Conservation (phyloP, 2,329 filamentous ascomycete species). For the Diaporthe sp. region DNA sequence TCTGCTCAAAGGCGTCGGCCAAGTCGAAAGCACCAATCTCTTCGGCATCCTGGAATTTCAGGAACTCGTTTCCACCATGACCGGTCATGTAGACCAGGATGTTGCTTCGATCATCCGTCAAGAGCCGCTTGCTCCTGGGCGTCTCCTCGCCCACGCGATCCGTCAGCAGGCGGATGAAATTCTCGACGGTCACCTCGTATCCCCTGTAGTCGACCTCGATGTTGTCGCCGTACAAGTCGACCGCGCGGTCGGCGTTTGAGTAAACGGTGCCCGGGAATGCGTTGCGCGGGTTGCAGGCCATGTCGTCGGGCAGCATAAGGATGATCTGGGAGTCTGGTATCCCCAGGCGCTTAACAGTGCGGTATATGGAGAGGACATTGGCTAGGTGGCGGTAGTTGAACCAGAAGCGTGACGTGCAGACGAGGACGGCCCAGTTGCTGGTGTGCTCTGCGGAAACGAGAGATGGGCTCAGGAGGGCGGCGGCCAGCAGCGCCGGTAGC, state of each 20-base stretch:
- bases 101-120: slow-evolving; percentile 96
- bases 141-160: slow-evolving; percentile 95
- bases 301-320: slow-evolving; percentile 99
- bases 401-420: slow-evolving; percentile 98
- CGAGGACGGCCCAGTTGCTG: slow-evolving; percentile 99
- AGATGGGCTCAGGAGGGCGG: slow-evolving; percentile 56
- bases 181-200: slow-evolving; percentile 98
- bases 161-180: slow-evolving; percentile 95
- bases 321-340: slow-evolving; percentile 99
- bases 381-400: slow-evolving; percentile 99
- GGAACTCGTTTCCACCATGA: slow-evolving; percentile 95
- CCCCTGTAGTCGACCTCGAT: slow-evolving; percentile 99
- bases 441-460: slow-evolving; percentile 80
- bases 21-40: slow-evolving; percentile 97
- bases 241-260: slow-evolving; percentile 94
- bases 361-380: slow-evolving; percentile 97
- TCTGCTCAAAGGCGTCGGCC: slow-evolving; percentile 97
- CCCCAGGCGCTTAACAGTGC: slow-evolving; percentile 95
- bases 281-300: slow-evolving; percentile 99
- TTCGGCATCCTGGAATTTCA: slow-evolving; percentile 98
- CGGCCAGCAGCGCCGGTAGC: slow-evolving; percentile 59
- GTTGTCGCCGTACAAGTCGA: slow-evolving; percentile 97
- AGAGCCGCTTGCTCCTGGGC: slow-evolving; percentile 89
- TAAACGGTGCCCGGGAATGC: slow-evolving; percentile 98
- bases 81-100: slow-evolving; percentile 99